phyloP scores from a whole-genome alignment of 2,329 filamentous ascomycete species.

The Cercospora beticola region DNA sequence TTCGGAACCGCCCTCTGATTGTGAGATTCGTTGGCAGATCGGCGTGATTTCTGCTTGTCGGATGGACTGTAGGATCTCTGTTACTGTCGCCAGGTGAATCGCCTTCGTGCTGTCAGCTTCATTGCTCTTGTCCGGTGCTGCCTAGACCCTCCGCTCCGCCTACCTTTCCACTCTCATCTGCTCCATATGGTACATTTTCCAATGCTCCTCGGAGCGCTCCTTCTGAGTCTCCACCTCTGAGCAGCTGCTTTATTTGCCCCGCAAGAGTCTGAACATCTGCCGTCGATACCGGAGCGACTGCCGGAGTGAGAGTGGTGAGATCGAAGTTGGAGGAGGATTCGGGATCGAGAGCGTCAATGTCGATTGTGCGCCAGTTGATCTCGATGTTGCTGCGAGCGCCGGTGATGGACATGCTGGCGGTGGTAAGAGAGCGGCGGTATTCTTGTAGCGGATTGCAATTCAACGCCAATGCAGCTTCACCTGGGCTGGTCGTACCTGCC shows the following conservation, averaged over 20 bases:
- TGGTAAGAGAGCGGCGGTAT: not conserved
- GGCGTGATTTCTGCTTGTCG: constrained; percentile 94
- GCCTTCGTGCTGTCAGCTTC: not conserved
- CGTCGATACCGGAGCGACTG: constrained; percentile 71
- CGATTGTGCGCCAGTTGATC: constrained; percentile 79
- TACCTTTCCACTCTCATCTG: constrained; percentile 55
- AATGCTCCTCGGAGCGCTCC: constrained; percentile 81
- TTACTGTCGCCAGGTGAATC: constrained; percentile 81
- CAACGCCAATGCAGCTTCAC: not conserved
- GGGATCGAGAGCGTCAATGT: constrained; percentile 87
- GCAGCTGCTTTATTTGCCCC: constrained; percentile 80
- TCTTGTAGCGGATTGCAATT: not conserved
- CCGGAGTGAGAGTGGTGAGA: constrained; percentile 75
- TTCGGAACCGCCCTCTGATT: constrained; percentile 75
- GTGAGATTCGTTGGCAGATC: constrained; percentile 78
- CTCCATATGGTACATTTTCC: constrained; percentile 76
- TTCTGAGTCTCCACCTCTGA: constrained; percentile 82
- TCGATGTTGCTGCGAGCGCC: constrained; percentile 42
- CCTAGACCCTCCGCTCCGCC: constrained; percentile 21
- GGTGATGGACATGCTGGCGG: constrained; percentile 14
- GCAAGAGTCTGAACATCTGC: constrained; percentile 75
- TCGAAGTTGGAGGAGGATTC: constrained; percentile 93
- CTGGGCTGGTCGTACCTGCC: constrained; percentile 5
- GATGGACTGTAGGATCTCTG: constrained; percentile 93
- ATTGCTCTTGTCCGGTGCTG: constrained; percentile 7